Evolutionary conservation across 2,329 filamentous ascomycete species (phyloP).

Genomic region (Claviceps purpurea): DNA sequence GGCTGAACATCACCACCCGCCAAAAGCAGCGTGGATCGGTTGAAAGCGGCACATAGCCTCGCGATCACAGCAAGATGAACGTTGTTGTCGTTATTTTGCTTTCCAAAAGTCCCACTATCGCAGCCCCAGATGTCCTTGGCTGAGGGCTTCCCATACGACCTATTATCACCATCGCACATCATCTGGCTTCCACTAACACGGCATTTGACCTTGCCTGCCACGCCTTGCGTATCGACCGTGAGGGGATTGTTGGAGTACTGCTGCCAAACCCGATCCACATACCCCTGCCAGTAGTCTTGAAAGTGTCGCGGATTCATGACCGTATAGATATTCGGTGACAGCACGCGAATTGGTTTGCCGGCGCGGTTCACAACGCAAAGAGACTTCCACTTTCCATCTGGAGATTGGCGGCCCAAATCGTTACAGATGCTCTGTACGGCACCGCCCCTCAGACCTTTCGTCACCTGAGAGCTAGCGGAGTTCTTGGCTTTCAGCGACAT

Average conservation of each 20-base stretch:
- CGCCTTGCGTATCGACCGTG: slow-evolving; percentile 29
- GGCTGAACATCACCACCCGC: slow-evolving; percentile 35
- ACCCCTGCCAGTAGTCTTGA: slow-evolving; percentile 28
- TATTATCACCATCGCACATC: slow-evolving; percentile 28
- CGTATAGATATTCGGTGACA: slow-evolving; percentile 30
- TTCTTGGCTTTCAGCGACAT: slow-evolving; percentile 27
- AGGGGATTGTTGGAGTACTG: slow-evolving; percentile 25
- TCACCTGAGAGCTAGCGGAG: slow-evolving; percentile 22
- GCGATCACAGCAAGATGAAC: slow-evolving; percentile 30
- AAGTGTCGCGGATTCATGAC: slow-evolving; percentile 22
- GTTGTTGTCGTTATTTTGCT: slow-evolving; percentile 22
- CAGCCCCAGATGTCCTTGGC: slow-evolving; percentile 36
- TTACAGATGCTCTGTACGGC: slow-evolving; percentile 27
- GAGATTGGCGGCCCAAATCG: slow-evolving; percentile 23
- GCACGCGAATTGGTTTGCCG: slow-evolving; percentile 28
- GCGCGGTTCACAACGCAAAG: slow-evolving; percentile 26
- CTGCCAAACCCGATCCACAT: slow-evolving; percentile 34
- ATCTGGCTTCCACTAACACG: slow-evolving; percentile 22
- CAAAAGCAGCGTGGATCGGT: slow-evolving; percentile 31
- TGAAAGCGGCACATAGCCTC: slow-evolving; percentile 37
- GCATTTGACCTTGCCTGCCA: slow-evolving; percentile 26
- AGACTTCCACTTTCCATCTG: slow-evolving; percentile 30
- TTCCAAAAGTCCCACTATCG: slow-evolving; percentile 33
- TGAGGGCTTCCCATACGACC: slow-evolving; percentile 28
- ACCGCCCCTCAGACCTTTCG: slow-evolving; percentile 24